Conservation (phyloP, 306 rosid genomes). For the Ziziphus jujuba region DNA sequence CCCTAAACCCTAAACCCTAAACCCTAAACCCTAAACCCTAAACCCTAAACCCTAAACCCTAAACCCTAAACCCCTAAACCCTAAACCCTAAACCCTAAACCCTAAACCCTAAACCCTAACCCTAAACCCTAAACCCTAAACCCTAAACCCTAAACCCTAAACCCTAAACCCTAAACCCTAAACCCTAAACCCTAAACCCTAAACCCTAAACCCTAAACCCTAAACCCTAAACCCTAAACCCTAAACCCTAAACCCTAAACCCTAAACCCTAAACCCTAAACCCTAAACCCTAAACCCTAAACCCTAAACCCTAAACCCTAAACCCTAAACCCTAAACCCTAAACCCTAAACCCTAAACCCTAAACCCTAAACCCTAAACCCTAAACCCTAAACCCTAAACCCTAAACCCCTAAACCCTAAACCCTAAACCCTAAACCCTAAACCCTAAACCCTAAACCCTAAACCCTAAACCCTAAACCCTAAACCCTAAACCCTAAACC, state of each 20-base stretch:
- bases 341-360: not conserved
- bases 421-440: not conserved
- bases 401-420: not conserved
- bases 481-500: not conserved
- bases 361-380: not conserved
- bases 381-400: too few species aligned
- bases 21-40: not conserved
- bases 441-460: not conserved
- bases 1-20: not conserved
- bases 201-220: constrained; percentile 1
- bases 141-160: constrained; percentile 1
- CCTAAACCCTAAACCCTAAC: not conserved
- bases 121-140: constrained; percentile 1
- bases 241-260: constrained; percentile 1
- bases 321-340: not conserved
- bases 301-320: not conserved
- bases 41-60: not conserved
- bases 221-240: constrained; percentile 1
- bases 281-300: not conserved
- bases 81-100: not conserved
- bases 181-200: constrained; percentile 1
- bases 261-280: not conserved
- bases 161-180: not conserved
- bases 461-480: constrained; percentile 1
- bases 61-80: not conserved